Evolutionary conservation across 1,139 yeast species (phyloP).

Genomic region (Candida albicans): DNA sequence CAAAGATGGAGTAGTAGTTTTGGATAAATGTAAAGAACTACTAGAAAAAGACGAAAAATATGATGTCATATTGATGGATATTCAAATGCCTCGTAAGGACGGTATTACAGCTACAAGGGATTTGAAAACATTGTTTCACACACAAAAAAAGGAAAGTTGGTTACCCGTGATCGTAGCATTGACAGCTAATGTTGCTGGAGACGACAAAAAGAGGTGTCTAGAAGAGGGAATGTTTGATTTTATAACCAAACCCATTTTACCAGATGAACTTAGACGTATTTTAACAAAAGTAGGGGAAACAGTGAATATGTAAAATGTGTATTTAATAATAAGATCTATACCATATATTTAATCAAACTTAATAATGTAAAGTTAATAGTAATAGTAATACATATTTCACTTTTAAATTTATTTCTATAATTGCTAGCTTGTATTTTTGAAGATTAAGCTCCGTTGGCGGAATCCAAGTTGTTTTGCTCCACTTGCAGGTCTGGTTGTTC

Average conservation of each 20-base stretch:
- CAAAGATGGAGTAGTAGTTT: slow-evolving; percentile 51
- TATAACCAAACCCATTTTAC: slow-evolving; percentile 55
- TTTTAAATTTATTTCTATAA: no score
- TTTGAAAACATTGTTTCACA: slow-evolving; percentile 23
- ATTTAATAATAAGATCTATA: background rate
- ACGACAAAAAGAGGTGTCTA: slow-evolving; percentile 49
- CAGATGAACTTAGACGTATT: slow-evolving; percentile 42
- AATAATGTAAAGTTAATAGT: no score
- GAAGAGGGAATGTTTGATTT: slow-evolving; percentile 58
- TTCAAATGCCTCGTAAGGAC: slow-evolving; percentile 56
- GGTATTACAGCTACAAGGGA: slow-evolving; percentile 48
- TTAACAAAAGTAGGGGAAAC: slow-evolving; percentile 18
- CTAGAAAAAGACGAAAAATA: slow-evolving; percentile 35
- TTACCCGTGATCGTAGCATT: slow-evolving; percentile 50
- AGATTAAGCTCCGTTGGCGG: no score
- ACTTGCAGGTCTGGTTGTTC: slow-evolving; percentile 12
- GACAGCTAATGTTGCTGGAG: slow-evolving; percentile 60
- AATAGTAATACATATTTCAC: no score
- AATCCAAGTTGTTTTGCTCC: background rate
- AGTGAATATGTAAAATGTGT: slow-evolving; percentile 2
- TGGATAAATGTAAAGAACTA: slow-evolving; percentile 34
- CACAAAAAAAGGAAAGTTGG: slow-evolving; percentile 25
- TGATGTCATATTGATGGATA: slow-evolving; percentile 54
- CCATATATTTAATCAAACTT: no score
- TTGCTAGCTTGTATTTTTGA: no score